Percentiles rank a stretch among this genome's conserved stretches.
These are phyloP conservation scores for Helotiales sp. DNA, from an alignment of 2,329 filamentous ascomycete species.

Conservation along the genomic window DNA sequence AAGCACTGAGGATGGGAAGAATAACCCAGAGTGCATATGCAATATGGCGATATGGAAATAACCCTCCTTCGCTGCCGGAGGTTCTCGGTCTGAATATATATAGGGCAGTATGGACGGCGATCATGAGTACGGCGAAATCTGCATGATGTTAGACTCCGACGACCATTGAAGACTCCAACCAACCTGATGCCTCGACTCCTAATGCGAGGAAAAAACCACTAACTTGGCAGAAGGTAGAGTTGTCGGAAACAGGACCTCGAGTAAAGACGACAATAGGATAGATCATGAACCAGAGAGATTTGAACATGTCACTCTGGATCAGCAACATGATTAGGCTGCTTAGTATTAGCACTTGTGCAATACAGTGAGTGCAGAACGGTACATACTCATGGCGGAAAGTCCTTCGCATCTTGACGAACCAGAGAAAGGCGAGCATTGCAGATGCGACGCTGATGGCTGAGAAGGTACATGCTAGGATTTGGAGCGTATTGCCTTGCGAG, in stretches of 20 bases:
- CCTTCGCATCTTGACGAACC: slow-evolving; percentile 72
- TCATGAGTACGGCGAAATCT: slow-evolving; percentile 71
- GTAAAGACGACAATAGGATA: slow-evolving; percentile 61
- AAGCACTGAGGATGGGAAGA: slow-evolving; percentile 60
- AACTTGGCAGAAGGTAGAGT: slow-evolving; percentile 62
- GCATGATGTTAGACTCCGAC: not conserved
- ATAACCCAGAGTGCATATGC: slow-evolving; percentile 59
- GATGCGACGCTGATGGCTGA: slow-evolving; percentile 56
- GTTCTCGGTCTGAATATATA: slow-evolving; percentile 64
- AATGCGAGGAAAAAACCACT: slow-evolving; percentile 67
- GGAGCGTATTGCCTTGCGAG: slow-evolving; percentile 26
- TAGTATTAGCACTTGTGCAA: slow-evolving; percentile 13
- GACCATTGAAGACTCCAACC: slow-evolving; percentile 13
- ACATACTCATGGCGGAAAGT: slow-evolving; percentile 72
- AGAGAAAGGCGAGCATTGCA: slow-evolving; percentile 61
- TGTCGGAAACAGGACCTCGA: slow-evolving; percentile 48
- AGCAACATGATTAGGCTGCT: slow-evolving; percentile 71
- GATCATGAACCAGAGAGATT: slow-evolving; percentile 67
- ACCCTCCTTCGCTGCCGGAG: slow-evolving; percentile 55
- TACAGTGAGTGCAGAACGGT: not conserved
- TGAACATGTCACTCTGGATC: slow-evolving; percentile 71
- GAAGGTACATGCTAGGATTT: slow-evolving; percentile 38
- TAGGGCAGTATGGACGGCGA: slow-evolving; percentile 70
- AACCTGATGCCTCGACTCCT: slow-evolving; percentile 65
- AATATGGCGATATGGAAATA: slow-evolving; percentile 65